These are phyloP conservation scores for Hevea brasiliensis DNA, from an alignment of 345 rosid species.

Conservation along the genomic window DNA sequence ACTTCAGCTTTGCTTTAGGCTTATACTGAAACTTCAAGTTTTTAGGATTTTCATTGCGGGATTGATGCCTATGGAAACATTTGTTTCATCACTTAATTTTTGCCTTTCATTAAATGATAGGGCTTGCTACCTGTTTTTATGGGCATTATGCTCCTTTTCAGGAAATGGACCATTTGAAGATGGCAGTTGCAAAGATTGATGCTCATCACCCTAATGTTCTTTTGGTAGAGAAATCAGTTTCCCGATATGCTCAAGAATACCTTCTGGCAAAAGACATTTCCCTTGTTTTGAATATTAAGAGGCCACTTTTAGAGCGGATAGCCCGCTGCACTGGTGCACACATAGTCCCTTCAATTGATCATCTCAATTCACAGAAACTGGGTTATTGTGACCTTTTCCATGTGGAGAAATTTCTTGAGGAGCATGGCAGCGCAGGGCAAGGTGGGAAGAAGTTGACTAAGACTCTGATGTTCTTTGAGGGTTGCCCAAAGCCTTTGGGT, in stretches of 20 bases:
- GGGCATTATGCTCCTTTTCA: conserved; percentile 20
- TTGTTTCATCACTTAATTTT: neutral
- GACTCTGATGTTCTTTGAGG: conserved; percentile 88
- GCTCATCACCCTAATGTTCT: conserved; percentile 81
- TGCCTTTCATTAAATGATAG: neutral
- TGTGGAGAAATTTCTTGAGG: conserved; percentile 72
- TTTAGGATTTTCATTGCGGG: neutral
- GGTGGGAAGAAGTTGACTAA: conserved; percentile 75
- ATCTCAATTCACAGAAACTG: conserved; percentile 71
- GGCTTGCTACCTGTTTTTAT: neutral
- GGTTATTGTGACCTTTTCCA: conserved; percentile 86
- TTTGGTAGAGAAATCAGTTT: conserved; percentile 94
- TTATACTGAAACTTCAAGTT: neutral
- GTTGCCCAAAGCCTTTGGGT: conserved; percentile 94
- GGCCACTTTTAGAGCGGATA: conserved; percentile 78
- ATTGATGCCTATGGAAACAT: neutral
- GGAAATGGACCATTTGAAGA: conserved; percentile 97
- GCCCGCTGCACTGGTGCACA: conserved; percentile 96
- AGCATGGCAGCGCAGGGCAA: conserved; percentile 75
- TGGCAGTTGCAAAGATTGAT: conserved; percentile 92
- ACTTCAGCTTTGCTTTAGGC: neutral
- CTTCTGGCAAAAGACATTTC: conserved; percentile 84
- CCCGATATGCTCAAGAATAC: conserved; percentile 86
- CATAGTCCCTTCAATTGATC: conserved; percentile 85
- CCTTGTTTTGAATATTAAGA: conserved; percentile 85